Evolutionary conservation across 192 early-diverging fungal genomes (phyloP).

Genomic region (Entophlyctis luteolus): DNA sequence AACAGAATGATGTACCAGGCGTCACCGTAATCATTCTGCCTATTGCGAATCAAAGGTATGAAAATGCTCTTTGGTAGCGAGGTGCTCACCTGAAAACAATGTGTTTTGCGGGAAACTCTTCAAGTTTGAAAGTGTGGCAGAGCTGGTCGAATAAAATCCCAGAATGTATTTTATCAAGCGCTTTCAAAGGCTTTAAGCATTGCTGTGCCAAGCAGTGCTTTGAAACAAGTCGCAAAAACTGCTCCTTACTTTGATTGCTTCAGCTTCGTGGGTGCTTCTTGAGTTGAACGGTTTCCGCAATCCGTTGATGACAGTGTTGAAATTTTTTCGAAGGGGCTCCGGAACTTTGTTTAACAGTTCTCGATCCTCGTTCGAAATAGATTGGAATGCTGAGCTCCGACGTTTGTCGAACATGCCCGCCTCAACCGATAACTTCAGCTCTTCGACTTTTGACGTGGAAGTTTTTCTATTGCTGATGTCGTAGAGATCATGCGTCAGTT

Average conservation of each 20-base stretch:
- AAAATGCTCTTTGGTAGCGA: background rate
- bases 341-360: background rate
- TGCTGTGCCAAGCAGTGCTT: background rate
- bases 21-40: slow-evolving; percentile 8
- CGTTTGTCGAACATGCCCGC: no score
- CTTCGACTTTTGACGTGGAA: no score
- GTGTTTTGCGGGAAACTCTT: background rate
- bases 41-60: background rate
- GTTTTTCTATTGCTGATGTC: no score
- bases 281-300: background rate
- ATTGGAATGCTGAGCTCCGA: no score
- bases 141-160: slow-evolving; percentile 10
- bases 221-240: background rate
- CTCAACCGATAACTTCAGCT: no score
- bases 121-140: slow-evolving; percentile 1
- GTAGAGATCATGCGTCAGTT: no score
- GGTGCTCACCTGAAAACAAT: background rate
- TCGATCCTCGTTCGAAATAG: no score
- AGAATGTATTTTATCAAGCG: slow-evolving; percentile 5
- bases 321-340: background rate
- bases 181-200: slow-evolving; percentile 17
- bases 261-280: background rate
- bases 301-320: background rate
- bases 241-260: background rate
- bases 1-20: slow-evolving; percentile 16